Base-by-base conservation (phyloP, 345 rosid genomes). In the Mercurialis annua region DNA sequence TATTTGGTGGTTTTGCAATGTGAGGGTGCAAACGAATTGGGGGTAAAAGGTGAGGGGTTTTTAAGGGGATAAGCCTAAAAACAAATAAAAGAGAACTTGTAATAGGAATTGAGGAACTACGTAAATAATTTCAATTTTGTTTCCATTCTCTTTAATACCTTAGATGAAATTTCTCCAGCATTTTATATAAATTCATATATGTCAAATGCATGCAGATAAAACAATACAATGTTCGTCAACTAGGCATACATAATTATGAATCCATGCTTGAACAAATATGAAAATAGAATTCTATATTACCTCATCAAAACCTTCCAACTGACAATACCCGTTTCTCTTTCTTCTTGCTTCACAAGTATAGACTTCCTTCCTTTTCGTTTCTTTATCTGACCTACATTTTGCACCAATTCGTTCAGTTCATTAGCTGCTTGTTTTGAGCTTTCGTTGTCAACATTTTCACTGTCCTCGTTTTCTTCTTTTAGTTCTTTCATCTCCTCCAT, bases 301-400 rank as follows among this genome's bases (percentile, higher is more conserved):
- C 98, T 86, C 59, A 69, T 67, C 75, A 92, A 62, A 51, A 95
- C 98, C 67, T 86, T 84, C 88, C 71, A 79, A 74, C 96, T 95
- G 69, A 92, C 78, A 58, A 90, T 89, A 64, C 99, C 99, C 43
- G 92, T 92, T 87, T 88, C 98, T 38, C 94, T 80, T 80, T 95
- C 99, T 81, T 95, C 99, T 77, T 84, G 90, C 90, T 86, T 92
- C 72, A 95, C 78, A 52, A 95, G 99, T 75, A 95, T 81, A 61
- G 99, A 83, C 55, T 92, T 95, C 60, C 87, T 85, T 76, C 68
- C 85, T 82, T 85, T 89, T 24, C 67, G 51, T 73, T 94, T 85
- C 27, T 74, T 81, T 21, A 71, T 17, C 60, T 69, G 68, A 20
- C 31, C 56, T 63, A 65, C 79, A 50, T 78, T 67, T 67, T 76